Evolutionary conservation across 495 filamentous ascomycete genomes (phyloP), one percentile per base, ranked within the genome.

Genomic region (Talaromyces stipitatus): DNA sequence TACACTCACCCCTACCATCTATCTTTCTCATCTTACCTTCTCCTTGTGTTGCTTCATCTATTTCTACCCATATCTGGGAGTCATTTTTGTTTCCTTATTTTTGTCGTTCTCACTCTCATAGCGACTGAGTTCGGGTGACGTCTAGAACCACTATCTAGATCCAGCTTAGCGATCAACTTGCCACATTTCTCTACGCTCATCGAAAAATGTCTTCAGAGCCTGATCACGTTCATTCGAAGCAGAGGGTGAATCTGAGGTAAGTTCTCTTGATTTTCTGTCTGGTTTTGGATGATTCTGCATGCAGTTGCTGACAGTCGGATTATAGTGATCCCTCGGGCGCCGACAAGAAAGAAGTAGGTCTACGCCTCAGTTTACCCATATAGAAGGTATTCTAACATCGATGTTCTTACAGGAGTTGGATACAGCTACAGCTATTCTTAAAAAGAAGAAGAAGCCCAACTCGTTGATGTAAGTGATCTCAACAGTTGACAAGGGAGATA

Each of bases 371-470:
- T 3, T 32, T 26, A 24, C 22, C 9, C 16, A 27, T 2, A 61
- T 64, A n/a, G 45, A 66, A 46, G 58, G 62, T 70, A 50, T 72
- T 62, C 47, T 54, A 53, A 32, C 53, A 22, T 7, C n/a, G n/a
- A 51, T 41, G n/a, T 16, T 26, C 4, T 30, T 61, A 36, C 67
- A 95, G 90, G 85, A 86, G 60, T 87, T 96, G 66, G 92, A 96
- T 64, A 92, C 88, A 45, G 82, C 94, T n/a, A 97, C 95, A 16
- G 94, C 94, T 62, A 98, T 98, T 61, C 83, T 98, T 62, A 97
- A 96, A 79, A 97, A 96, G 82, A 98, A 98, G 85, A 98, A 98
- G 91, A 98, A 98, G 91, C 91, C 91, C 58, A 98, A 98, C 77
- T 91, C 89, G 59, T 74, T 98, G 73, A 95, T 97, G 90, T 92